Conservation (phyloP, 2,329 filamentous ascomycete species). For the Venturia carpophila region DNA sequence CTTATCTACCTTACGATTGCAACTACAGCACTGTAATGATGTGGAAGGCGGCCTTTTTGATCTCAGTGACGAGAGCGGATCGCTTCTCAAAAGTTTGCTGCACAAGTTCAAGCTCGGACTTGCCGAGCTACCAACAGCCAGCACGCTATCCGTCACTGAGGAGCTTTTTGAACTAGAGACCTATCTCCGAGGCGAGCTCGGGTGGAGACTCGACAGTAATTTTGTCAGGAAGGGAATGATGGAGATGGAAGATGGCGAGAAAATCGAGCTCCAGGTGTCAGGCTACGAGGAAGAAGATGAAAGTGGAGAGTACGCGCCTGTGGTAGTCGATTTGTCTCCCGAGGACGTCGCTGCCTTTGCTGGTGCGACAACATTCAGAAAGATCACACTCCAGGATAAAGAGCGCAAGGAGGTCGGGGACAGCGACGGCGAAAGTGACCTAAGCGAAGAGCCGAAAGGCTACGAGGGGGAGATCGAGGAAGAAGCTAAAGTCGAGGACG, state of each 20-base stretch:
- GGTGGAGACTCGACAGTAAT: slow-evolving; percentile 49
- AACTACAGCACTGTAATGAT: slow-evolving; percentile 50
- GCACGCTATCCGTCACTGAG: slow-evolving; percentile 36
- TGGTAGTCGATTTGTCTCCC: slow-evolving; percentile 47
- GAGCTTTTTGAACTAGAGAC: slow-evolving; percentile 49
- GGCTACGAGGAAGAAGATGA: slow-evolving; percentile 52
- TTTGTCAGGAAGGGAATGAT: slow-evolving; percentile 51
- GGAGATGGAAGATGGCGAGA: slow-evolving; percentile 55
- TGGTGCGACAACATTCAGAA: slow-evolving; percentile 2
- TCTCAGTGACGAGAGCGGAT: slow-evolving; percentile 44
- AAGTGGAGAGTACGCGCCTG: slow-evolving; percentile 56
- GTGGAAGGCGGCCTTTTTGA: slow-evolving; percentile 55
- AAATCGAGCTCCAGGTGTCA: slow-evolving; percentile 50
- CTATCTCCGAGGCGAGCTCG: slow-evolving; percentile 47
- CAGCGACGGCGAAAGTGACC: not conserved
- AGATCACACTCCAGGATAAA: not conserved
- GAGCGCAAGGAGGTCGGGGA: not conserved
- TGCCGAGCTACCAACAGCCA: slow-evolving; percentile 37
- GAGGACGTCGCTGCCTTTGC: slow-evolving; percentile 16
- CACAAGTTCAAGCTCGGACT: slow-evolving; percentile 45
- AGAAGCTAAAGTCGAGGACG: not conserved
- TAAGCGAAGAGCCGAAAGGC: not conserved
- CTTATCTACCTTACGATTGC: slow-evolving; percentile 42
- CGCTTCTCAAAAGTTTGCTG: slow-evolving; percentile 46
- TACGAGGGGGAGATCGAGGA: not conserved